Evolutionary conservation across 306 rosid genomes (phyloP), one percentile per base, ranked within the genome.

Genomic region (Benincasa hispida): DNA sequence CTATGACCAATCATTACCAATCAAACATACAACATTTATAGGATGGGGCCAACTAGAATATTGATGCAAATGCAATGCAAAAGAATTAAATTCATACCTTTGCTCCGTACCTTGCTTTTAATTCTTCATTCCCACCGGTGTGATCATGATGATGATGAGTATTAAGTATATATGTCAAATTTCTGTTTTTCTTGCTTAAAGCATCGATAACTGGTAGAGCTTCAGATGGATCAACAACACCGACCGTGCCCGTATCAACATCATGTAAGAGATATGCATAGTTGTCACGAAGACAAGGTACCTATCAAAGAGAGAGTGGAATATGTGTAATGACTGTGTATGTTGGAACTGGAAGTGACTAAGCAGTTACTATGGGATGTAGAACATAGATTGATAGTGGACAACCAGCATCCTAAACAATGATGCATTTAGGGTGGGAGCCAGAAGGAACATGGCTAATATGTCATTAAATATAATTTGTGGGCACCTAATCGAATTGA

Each of bases 201-300:
- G 91, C 97, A 83, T 94, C 93, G 45, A 92, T 83, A 69, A 94
- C 51, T 39, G 99, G 99, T 3, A 81, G 78, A 81, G 96, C 90
- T 85, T 94, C 97, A 59, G 97, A 94, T 76, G 99, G 99, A 88
- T 94, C 97, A 66, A 94, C 99, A 53, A 94, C 96, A 78, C 96
- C 97, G 53, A 94, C 96, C 1, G 99, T 94, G 50, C 99, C 99
- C 14, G 99, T 94, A 78, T 90, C 96, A 76, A 85, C 88, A 78
- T 94, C 99, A 68, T 94, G 91, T 66, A 94, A 79, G 42, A 94
- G 90, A 83, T 92, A 94, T n/a, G 99, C 96, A 74, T 92, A 92
- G 81, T 90, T 94, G 85, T 94, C 96, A 42, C 84, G 62, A 75
- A 94, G 93, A 83, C 99, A 94, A 10, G 96, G 99, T 75, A 94